A percentile compares a stretch with the other conserved stretches of the same genome.
Evolutionary conservation across 305 asterid genomes (phyloP).

Genomic region (Salvia sclarea): DNA sequence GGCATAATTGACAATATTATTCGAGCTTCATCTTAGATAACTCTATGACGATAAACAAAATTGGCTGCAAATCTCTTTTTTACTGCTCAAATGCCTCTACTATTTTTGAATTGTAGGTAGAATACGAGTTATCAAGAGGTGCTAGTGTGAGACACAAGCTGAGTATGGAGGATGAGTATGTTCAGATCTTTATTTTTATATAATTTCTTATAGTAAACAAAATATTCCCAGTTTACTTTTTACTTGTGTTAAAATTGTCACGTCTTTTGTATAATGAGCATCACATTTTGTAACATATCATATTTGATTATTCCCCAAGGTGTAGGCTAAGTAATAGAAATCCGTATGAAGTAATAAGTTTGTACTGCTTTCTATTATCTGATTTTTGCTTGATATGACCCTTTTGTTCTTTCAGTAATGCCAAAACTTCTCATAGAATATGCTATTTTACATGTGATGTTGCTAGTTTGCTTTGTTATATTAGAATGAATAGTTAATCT

Average conservation of each 20-base stretch:
- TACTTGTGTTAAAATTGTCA: constrained; percentile 14
- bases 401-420: constrained; percentile 19
- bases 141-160: constrained; percentile 67
- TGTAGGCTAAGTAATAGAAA: constrained; percentile 1
- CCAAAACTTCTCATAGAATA: not conserved
- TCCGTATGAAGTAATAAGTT: constrained; percentile 1
- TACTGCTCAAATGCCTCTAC: constrained; percentile 33
- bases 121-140: constrained; percentile 68
- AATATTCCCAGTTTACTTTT: not conserved
- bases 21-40: constrained; percentile 4
- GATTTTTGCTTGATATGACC: constrained; percentile 15
- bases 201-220: constrained; percentile 14
- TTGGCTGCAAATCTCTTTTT: constrained; percentile 16
- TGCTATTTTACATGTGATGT: constrained; percentile 20
- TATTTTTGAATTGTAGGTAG: constrained; percentile 54
- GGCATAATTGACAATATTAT: constrained; percentile 6
- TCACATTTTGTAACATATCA: constrained; percentile 4
- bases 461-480: constrained; percentile 14
- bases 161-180: constrained; percentile 79
- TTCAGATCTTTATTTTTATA: constrained; percentile 34
- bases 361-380: constrained; percentile 16
- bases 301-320: constrained; percentile 19
- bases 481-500: constrained; percentile 18
- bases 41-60: too few relatives aligned
- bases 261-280: constrained; percentile 12